Evolutionary conservation across 2,329 filamentous ascomycete species (phyloP), one percentile per base, ranked within the genome.

Genomic region (Fusarium albidum): DNA sequence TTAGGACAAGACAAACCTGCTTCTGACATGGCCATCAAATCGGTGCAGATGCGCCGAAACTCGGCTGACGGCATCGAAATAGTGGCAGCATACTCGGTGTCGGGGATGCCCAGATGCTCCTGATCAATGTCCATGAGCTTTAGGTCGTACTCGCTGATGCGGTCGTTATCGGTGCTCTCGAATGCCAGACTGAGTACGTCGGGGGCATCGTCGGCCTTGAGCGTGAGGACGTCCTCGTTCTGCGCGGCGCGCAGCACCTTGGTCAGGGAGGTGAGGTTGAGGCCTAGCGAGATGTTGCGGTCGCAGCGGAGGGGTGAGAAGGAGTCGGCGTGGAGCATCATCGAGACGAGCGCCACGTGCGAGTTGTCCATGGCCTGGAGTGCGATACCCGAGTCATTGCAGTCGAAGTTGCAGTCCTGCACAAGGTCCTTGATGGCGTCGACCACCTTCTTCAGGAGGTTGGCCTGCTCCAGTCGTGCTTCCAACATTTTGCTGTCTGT

Each of bases 111-210:
- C 77, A 99, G 81, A 76, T 99, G 95, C 83, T 99, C 95, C 81
- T 99, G 96, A 78, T 99, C 95, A 75, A 99, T 99, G 75, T 99
- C 95, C 95, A 99, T 99, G 74, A 99, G 87, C 84, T 99, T 99
- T 78, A 99, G 90, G 77, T 99, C 95, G 76, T 99, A 99, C 82
- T 99, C 96, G 84, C 91, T 96, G 72, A 99, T 85, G 65, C 95
- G 85, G 77, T 99, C 95, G 69, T 86, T 90, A 71, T 89, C 87
- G 64, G 84, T 81, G 81, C 87, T 96, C 86, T 99, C 96, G 73
- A 99, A 99, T 67, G 93, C 85, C 63, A 99, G 82, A 82, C 96
- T 98, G 68, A 99, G 87, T 41, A 93, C 91, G 77, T 99, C 95
- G 40, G 95, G 95, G 32, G 92, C 89, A 75, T 99, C 96, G 74